These are phyloP conservation scores for Funneliformis caledonium DNA, from an alignment of 371 early-diverging fungal genomes.

Conservation along the genomic window DNA sequence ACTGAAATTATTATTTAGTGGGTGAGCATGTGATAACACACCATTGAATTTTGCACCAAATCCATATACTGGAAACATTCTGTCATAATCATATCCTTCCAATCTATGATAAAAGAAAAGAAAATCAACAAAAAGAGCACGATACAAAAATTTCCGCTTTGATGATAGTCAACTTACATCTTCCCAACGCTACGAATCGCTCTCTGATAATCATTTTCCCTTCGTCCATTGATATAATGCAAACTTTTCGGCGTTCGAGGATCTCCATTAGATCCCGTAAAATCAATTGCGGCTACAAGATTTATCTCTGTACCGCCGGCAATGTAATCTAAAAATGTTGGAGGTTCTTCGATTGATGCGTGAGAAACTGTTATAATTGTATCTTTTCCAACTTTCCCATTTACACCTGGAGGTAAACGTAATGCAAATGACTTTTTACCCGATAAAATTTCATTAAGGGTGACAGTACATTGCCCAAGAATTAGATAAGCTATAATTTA, in stretches of 20 bases:
- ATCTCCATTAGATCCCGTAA: constrained; percentile 59
- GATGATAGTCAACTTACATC: background rate
- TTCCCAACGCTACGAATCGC: constrained; percentile 55
- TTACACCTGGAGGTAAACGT: constrained; percentile 19
- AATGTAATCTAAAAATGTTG: constrained; percentile 58
- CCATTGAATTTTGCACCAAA: constrained; percentile 59
- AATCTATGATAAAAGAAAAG: background rate
- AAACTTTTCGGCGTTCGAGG: constrained; percentile 52
- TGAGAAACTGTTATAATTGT: constrained; percentile 45
- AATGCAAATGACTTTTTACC: constrained; percentile 40
- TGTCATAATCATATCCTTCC: constrained; percentile 49
- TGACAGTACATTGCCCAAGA: background rate
- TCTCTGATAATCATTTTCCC: constrained; percentile 53
- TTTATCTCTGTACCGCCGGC: constrained; percentile 53
- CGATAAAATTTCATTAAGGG: constrained; percentile 3
- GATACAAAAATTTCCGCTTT: background rate
- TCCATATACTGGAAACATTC: constrained; percentile 53
- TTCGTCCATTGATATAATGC: constrained; percentile 48
- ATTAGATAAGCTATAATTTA: background rate
- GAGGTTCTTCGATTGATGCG: constrained; percentile 45
- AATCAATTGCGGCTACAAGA: constrained; percentile 58
- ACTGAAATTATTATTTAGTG: constrained; percentile 53
- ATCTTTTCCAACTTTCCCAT: constrained; percentile 3
- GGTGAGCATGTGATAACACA: constrained; percentile 53
- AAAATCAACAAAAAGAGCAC: background rate